A percentile compares a stretch with the other conserved stretches of the same genome.
phyloP scores from a whole-genome alignment of 1,284 basidiomycete genomes.

The Ustilago cynodontis region DNA sequence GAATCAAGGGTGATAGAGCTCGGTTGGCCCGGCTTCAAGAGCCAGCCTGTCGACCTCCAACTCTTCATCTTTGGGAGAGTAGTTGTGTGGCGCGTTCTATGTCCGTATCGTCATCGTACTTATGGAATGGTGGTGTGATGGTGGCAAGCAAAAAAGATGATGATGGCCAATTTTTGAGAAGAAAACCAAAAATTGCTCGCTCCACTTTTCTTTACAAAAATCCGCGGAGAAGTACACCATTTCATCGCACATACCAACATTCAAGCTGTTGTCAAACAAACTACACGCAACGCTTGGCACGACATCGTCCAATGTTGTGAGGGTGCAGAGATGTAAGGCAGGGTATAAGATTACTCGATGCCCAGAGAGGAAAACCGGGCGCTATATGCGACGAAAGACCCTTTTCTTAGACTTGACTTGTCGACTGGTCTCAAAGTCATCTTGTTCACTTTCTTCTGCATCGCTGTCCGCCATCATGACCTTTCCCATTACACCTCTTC shows the following conservation, averaged over 20 bases:
- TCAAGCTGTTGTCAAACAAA: neutral
- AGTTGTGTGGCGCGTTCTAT: neutral
- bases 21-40: neutral
- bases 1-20: neutral
- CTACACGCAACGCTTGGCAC: too few relatives aligned
- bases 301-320: too few relatives aligned
- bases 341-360: neutral
- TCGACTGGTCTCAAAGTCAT: constrained; percentile 46
- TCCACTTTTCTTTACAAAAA: constrained; percentile 9
- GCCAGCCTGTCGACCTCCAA: neutral
- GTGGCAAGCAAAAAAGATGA: neutral
- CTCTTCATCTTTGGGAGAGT: neutral
- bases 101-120: neutral
- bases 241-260: neutral
- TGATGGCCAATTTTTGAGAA: constrained; percentile 1
- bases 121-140: constrained; percentile 1
- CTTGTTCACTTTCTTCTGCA: constrained; percentile 26
- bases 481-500: neutral
- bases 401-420: constrained; percentile 36
- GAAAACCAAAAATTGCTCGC: neutral
- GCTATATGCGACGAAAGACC: constrained; percentile 17
- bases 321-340: too few relatives aligned
- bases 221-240: constrained; percentile 5
- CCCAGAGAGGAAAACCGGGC: neutral
- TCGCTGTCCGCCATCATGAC: constrained; percentile 20